phyloP scores from a whole-genome alignment of 2,329 filamentous ascomycete genomes.

The Epichloe uncinata region DNA sequence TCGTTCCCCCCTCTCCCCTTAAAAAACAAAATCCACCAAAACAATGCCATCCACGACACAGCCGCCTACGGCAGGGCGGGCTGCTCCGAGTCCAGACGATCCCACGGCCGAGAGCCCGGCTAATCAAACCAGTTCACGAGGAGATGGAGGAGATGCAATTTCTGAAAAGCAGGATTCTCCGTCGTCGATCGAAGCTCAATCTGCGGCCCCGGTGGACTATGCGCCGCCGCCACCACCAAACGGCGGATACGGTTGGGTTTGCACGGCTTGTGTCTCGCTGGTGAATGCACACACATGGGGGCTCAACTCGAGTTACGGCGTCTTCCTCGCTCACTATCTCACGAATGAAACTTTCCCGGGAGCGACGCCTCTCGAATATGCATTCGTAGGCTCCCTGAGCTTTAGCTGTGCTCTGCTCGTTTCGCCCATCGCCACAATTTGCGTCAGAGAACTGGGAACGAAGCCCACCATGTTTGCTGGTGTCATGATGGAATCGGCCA shows the following conservation, averaged over 20 bases:
- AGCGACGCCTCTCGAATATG: slow-evolving; percentile 53
- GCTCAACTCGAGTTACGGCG: slow-evolving; percentile 40
- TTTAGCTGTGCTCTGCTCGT: slow-evolving; percentile 42
- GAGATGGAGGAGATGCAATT: background rate
- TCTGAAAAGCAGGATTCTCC: background rate
- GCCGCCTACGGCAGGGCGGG: background rate
- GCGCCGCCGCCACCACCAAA: slow-evolving; percentile 31
- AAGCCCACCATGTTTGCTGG: slow-evolving; percentile 51
- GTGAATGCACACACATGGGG: slow-evolving; percentile 66
- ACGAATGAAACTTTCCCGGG: slow-evolving; percentile 47
- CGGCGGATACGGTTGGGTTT: slow-evolving; percentile 44
- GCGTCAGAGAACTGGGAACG: slow-evolving; percentile 49
- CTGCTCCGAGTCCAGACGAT: background rate
- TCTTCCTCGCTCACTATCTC: slow-evolving; percentile 45
- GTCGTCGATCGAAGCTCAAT: background rate
- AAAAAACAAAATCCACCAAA: background rate
- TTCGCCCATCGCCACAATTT: slow-evolving; percentile 53
- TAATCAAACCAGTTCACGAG: background rate
- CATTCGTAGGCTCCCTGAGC: slow-evolving; percentile 51
- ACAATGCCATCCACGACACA: background rate
- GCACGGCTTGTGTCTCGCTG: slow-evolving; percentile 24
- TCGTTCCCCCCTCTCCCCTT: background rate
- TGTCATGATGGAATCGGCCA: slow-evolving; percentile 46
- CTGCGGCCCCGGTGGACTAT: background rate
- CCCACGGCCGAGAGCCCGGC: background rate